A percentile compares a stretch with the other conserved stretches of the same genome.
phyloP scores from a whole-genome alignment of 805 yeast species.

The Zygotorulaspora florentina region DNA sequence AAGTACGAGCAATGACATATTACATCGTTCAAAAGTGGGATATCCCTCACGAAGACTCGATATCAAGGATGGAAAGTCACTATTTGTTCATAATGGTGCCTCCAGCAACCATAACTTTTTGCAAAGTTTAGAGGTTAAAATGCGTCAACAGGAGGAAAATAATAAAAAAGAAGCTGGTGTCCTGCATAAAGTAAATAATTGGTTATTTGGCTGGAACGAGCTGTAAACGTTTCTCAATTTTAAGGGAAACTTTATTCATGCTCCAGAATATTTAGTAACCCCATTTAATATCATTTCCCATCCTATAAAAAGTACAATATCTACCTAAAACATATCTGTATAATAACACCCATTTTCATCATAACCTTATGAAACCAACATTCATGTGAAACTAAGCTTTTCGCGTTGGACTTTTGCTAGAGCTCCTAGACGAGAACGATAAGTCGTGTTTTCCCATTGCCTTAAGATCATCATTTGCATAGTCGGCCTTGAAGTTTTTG shows the following conservation, averaged over 20 bases:
- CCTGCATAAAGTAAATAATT: constrained; percentile 39
- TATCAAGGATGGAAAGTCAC: constrained; percentile 41
- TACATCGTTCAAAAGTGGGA: constrained; percentile 10
- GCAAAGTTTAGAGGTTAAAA: constrained; percentile 27
- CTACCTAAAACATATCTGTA: not conserved
- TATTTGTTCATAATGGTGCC: constrained; percentile 33
- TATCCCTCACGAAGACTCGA: constrained; percentile 31
- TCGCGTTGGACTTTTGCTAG: constrained; percentile 4
- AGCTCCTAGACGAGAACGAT: constrained; percentile 4
- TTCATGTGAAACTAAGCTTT: not conserved
- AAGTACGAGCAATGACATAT: not conserved
- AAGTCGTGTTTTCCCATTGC: not conserved
- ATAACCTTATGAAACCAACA: not conserved
- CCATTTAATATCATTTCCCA: not conserved
- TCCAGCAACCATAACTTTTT: constrained; percentile 25
- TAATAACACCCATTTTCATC: not conserved
- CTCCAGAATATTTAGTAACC: not conserved
- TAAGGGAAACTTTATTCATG: not conserved
- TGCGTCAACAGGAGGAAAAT: constrained; percentile 27
- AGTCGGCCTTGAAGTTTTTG: not conserved
- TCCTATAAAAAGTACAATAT: not conserved
- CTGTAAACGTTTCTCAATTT: constrained; percentile 19
- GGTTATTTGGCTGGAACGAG: constrained; percentile 54
- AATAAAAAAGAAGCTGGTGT: constrained; percentile 21
- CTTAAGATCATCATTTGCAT: not conserved